phyloP scores from a whole-genome alignment of 148 eudicot species.

The Silene latifolia region DNA sequence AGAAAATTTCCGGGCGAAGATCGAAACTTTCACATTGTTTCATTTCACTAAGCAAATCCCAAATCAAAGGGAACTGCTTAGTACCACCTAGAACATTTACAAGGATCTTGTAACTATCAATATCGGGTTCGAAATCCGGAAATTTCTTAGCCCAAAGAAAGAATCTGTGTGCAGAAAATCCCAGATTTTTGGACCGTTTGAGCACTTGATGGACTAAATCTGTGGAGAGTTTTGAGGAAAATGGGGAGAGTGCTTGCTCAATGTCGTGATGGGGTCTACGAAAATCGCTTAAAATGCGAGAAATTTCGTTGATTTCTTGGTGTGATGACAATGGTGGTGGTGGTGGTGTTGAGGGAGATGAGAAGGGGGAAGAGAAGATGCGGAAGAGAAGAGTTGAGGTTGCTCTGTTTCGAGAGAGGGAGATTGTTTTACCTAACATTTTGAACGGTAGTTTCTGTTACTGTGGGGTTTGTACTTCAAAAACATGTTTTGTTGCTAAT shows the following conservation, averaged over 20 bases:
- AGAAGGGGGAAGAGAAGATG: conserved; percentile 8
- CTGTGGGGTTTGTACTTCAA: background rate
- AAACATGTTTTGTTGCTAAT: background rate
- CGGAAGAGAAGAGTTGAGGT: conserved; percentile 16
- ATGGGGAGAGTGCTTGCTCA: conserved; percentile 56
- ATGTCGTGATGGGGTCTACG: conserved; percentile 72
- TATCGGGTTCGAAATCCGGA: conserved; percentile 50
- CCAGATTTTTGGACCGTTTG: conserved; percentile 67
- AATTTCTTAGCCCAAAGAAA: conserved; percentile 58
- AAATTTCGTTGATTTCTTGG: conserved; percentile 40
- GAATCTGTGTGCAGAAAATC: conserved; percentile 75
- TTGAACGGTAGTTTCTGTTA: background rate
- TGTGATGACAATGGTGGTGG: background rate
- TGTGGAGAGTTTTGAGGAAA: conserved; percentile 39
- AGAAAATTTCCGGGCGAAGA: conserved; percentile 45
- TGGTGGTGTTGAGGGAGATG: background rate
- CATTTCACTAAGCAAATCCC: conserved; percentile 66
- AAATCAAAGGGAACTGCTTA: conserved; percentile 69
- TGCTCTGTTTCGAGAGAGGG: conserved; percentile 20
- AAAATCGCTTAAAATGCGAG: conserved; percentile 66
- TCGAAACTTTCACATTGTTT: conserved; percentile 35
- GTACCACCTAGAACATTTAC: conserved; percentile 59
- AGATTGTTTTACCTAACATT: conserved; percentile 13
- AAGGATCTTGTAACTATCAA: conserved; percentile 47
- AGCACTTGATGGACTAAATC: conserved; percentile 57